Conservation (phyloP, 257 asterid genomes). For the Plantago elongata region DNA sequence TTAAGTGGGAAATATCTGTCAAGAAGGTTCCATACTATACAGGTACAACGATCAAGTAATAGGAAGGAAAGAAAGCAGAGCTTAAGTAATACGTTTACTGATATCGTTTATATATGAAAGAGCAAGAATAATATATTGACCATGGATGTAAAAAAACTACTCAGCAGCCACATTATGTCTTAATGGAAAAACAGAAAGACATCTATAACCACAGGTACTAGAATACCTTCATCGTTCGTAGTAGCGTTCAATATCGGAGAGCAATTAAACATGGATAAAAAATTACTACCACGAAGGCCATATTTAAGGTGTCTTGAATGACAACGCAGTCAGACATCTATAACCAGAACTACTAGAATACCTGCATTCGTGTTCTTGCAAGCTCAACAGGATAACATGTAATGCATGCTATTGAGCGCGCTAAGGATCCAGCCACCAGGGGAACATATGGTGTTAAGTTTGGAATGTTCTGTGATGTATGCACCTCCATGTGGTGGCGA, state of each 20-base stretch:
- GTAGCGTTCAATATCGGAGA: too few relatives aligned
- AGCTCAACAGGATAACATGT: constrained; percentile 87
- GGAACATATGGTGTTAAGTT: constrained; percentile 60
- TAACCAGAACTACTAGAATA: constrained; percentile 14
- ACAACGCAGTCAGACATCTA: neutral
- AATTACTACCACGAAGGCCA: neutral
- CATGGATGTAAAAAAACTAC: neutral
- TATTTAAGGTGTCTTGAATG: neutral
- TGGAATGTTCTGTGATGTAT: constrained; percentile 47
- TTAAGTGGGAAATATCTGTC: neutral
- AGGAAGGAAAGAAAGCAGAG: neutral
- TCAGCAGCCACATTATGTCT: too few relatives aligned
- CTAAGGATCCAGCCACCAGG: constrained; percentile 74
- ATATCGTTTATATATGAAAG: neutral
- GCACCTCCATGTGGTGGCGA: constrained; percentile 58
- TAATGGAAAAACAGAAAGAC: too few relatives aligned
- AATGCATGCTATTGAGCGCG: constrained; percentile 86
- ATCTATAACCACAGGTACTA: too few relatives aligned
- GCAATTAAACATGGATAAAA: too few relatives aligned
- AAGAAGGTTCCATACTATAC: neutral
- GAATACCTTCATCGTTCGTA: too few relatives aligned
- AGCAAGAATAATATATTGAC: neutral
- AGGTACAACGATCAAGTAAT: neutral
- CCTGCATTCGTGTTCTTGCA: constrained; percentile 98
- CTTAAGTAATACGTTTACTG: neutral